Base-by-base conservation (phyloP, 169 alveolate species). In the Babesia bigemina region DNA sequence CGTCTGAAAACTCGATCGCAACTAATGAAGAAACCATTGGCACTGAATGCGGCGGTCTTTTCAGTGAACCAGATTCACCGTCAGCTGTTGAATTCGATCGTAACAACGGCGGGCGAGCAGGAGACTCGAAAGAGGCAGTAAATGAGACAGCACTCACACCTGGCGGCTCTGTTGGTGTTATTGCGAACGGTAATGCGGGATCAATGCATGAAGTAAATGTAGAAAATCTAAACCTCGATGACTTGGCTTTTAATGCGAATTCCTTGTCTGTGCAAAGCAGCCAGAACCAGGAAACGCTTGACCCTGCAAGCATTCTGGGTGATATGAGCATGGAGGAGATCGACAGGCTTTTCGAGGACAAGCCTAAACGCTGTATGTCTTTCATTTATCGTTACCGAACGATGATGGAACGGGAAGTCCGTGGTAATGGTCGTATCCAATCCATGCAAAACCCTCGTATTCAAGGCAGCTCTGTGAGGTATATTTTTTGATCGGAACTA, bases 311-410 rank as follows among this genome's bases (percentile, higher is more conserved):
- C 52, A 36, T 52, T 21, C 26, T 36, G 11, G 79, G 52, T 6
- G 74, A 55, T 19, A 39, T 26, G 24, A 42, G 26, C 22, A 44
- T 10, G 39, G 65, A 39, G 45, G 52, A 28, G 8, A 47, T 45
- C 50, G 75, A 39, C 65, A 29, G 22, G 26, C 36, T 63, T 4
- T 49, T 28, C 19, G 55, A 59, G 22, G 63, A 29, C 12, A 66
- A 36, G 39, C 58, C 72, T 19, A 36, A 36, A 28, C 26, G 66
- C 19, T 28, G 28, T 33, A 62, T 59, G n/a, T 77, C 86, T 7
- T 77, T 77, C 48, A 47, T 69, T 7, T 77, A 77, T 67, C 49
- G 79, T 2, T 77, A 77, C 33, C 44, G 66, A 42, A 53, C 72
- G 33, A 57, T 77, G 67, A 66, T 55, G 76, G 78, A 63, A 10